phyloP scores from a whole-genome alignment of 495 filamentous ascomycete species.

The Aspergillus indologenus region DNA sequence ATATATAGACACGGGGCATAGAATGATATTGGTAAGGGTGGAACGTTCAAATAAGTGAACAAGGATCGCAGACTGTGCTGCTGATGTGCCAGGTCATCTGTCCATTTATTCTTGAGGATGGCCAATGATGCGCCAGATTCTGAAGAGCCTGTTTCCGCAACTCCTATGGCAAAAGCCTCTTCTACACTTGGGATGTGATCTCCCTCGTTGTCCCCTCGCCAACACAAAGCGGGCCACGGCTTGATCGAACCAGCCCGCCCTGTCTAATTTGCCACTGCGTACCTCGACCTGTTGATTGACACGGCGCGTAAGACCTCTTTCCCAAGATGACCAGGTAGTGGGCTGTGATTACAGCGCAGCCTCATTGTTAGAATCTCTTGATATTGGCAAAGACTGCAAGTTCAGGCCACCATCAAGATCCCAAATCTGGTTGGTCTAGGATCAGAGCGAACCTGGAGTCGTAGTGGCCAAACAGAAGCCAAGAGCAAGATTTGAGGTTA shows the following conservation, averaged over 20 bases:
- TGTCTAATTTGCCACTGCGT: too few relatives aligned
- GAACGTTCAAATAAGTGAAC: neutral
- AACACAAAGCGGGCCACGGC: too few relatives aligned
- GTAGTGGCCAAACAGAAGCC: neutral
- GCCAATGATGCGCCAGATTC: neutral
- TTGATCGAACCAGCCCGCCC: too few relatives aligned
- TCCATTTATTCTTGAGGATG: neutral
- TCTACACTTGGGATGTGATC: too few relatives aligned
- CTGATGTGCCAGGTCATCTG: neutral
- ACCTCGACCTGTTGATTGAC: too few relatives aligned
- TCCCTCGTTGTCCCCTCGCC: too few relatives aligned
- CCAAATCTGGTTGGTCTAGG: neutral
- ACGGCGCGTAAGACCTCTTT: neutral
- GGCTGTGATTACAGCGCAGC: neutral
- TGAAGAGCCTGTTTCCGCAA: neutral
- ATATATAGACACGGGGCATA: neutral
- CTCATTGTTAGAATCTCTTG: neutral
- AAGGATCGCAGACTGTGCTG: neutral
- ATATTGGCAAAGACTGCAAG: neutral
- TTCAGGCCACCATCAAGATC: too few relatives aligned
- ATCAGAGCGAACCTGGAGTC: too few relatives aligned
- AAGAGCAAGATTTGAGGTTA: neutral
- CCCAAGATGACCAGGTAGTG: neutral
- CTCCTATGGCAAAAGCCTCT: too few relatives aligned
- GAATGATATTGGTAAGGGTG: neutral